A percentile compares a stretch with the other conserved stretches of the same genome.
Evolutionary conservation across 768 basidiomycete species (phyloP).

Genomic region (Boletellus sp.): DNA sequence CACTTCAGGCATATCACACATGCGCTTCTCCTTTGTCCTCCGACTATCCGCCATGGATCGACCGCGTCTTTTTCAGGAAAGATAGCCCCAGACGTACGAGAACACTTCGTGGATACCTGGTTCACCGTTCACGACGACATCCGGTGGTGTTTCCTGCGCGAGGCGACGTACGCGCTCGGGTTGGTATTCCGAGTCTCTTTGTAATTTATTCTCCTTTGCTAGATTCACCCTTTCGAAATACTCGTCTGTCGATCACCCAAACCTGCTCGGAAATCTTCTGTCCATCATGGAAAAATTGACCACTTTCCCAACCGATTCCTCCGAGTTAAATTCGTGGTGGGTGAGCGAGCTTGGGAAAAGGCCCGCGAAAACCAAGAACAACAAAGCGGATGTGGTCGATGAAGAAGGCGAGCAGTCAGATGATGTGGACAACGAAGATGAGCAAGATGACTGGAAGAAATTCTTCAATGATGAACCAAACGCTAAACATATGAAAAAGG

Average conservation of each 20-base stretch:
- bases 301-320: conserved; percentile 68
- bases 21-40: conserved; percentile 59
- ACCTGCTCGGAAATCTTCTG: conserved; percentile 51
- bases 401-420: conserved; percentile 31
- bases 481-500: conserved; percentile 33
- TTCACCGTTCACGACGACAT: conserved; percentile 78
- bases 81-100: conserved; percentile 57
- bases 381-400: conserved; percentile 39
- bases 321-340: conserved; percentile 79
- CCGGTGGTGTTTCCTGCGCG: conserved; percentile 85
- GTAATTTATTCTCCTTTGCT: neutral
- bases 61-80: conserved; percentile 29
- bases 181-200: neutral
- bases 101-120: conserved; percentile 67
- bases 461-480: conserved; percentile 71
- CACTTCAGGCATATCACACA: conserved; percentile 64
- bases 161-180: conserved; percentile 54
- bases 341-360: conserved; percentile 60
- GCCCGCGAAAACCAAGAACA: conserved; percentile 48
- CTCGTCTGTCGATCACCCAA: conserved; percentile 33
- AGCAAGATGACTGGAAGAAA: conserved; percentile 67
- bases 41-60: conserved; percentile 35
- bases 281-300: conserved; percentile 62
- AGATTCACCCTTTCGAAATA: conserved; percentile 26
- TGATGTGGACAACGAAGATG: conserved; percentile 39